Evolutionary conservation across 2,329 filamentous ascomycete species (phyloP), one percentile per base, ranked within the genome.

Genomic region (Celoporthe dispersa): DNA sequence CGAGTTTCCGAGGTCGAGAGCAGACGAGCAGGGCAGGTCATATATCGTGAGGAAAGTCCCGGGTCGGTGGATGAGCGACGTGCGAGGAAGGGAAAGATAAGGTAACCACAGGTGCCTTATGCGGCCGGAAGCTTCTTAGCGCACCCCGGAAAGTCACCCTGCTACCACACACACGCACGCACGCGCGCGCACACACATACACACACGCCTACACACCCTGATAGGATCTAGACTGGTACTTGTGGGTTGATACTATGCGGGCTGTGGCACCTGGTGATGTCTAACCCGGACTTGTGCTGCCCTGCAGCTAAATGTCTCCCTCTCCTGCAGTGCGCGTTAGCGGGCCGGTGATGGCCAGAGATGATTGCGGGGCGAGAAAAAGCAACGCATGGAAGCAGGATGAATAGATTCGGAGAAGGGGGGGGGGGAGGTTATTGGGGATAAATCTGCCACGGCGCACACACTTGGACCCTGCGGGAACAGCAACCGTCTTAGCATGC

Each of bases 321-420:
- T 70, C 64, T 70, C 51, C 68, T 70, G 67, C 62, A 59, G 57
- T 59, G 62, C 31, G 62, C 70, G 65, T 72, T 66, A 72, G 70
- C 59, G 60, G 61, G 61, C 28, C 66, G 44, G 59, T 60, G 51
- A 51, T 44, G 67, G 39, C 59, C 41, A 39, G 37, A 33, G 62
- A 68, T 37, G 53, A n/a, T 14, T 68, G 66, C 59, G 66, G 66
- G 66, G 65, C 61, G 44, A 44, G 62, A 9, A 19, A 33, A 57
- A 57, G 53, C 28, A 31, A 14, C 25, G 25, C 25, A 16, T 31
- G 44, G 37, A 11, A 37, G 35, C n/a, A 39, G 9, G 44, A 48
- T 48, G 44, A 9, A 44, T 44, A 16, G 16, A 48, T n/a, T n/a
- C n/a, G 4, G 16, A 44, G 22, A 5, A 14, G 16, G 19, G 31